These are phyloP conservation scores for Ogataea trehaloabstinens DNA, from an alignment of 805 yeast species.

Conservation along the genomic window DNA sequence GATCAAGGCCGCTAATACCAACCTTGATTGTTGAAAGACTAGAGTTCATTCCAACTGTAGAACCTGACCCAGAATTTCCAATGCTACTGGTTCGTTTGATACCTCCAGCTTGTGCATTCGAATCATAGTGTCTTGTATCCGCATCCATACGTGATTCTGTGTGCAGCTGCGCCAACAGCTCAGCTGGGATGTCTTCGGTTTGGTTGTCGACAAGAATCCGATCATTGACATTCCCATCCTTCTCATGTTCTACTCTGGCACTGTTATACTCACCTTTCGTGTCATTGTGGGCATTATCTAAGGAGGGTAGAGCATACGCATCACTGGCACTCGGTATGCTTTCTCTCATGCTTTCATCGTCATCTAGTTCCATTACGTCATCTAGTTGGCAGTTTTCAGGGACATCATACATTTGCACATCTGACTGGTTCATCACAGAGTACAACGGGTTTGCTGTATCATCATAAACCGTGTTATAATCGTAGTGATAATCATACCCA, in stretches of 20 bases:
- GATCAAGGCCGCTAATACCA: constrained; percentile 31
- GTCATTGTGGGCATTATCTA: neutral
- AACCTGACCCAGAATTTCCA: constrained; percentile 15
- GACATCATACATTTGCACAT: constrained; percentile 35
- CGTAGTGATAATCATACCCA: constrained; percentile 77
- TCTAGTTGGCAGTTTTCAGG: constrained; percentile 41
- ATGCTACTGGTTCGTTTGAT: constrained; percentile 18
- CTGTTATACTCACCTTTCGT: neutral
- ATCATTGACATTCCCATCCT: too few relatives aligned
- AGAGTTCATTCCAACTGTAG: constrained; percentile 7
- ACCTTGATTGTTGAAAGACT: constrained; percentile 30
- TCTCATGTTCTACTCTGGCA: too few relatives aligned
- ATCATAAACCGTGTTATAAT: constrained; percentile 73
- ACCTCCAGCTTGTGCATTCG: neutral
- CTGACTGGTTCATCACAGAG: constrained; percentile 17
- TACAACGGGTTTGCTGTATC: constrained; percentile 46
- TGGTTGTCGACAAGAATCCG: neutral
- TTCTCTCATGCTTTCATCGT: neutral
- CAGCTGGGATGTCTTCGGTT: constrained; percentile 11
- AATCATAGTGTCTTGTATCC: neutral
- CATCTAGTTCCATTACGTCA: constrained; percentile 27
- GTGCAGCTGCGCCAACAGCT: constrained; percentile 3
- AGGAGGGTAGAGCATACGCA: neutral
- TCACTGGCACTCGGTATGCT: neutral
- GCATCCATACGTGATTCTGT: neutral